These are phyloP conservation scores for Neoscytalidium dimidiatum DNA, from an alignment of 2,329 filamentous ascomycete genomes.

Conservation along the genomic window DNA sequence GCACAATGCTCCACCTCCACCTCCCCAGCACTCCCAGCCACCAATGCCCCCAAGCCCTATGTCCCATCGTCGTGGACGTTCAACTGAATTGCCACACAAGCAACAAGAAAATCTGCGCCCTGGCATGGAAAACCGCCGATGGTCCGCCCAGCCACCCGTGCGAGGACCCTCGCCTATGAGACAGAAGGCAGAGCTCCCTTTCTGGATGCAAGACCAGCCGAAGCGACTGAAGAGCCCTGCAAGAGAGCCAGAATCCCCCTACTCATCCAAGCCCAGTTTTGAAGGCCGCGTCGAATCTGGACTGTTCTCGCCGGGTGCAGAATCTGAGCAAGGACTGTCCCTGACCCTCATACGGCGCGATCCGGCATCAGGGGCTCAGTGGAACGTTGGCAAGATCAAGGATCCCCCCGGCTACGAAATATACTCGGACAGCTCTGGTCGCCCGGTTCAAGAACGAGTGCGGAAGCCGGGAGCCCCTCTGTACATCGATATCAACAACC, in stretches of 20 bases:
- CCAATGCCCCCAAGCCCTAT: neutral
- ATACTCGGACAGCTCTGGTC: slow-evolving; percentile 40
- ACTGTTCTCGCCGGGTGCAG: neutral
- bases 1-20: slow-evolving; percentile 27
- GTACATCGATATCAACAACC: slow-evolving; percentile 59
- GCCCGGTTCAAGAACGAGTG: neutral
- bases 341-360: slow-evolving; percentile 55
- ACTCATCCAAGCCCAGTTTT: neutral
- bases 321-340: slow-evolving; percentile 25
- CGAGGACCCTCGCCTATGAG: neutral
- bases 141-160: slow-evolving; percentile 10
- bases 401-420: slow-evolving; percentile 48
- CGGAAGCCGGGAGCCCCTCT: slow-evolving; percentile 45
- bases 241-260: slow-evolving; percentile 1
- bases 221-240: neutral
- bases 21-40: neutral
- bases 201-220: slow-evolving; percentile 12
- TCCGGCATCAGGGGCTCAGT: slow-evolving; percentile 50
- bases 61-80: slow-evolving; percentile 7
- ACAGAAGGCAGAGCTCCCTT: slow-evolving; percentile 7
- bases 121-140: slow-evolving; percentile 1
- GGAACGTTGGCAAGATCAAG: slow-evolving; percentile 53
- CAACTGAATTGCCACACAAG: neutral
- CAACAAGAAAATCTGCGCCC: slow-evolving; percentile 14
- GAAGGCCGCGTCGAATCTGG: neutral